Percentiles rank a stretch among this genome's conserved stretches.
Evolutionary conservation across 768 basidiomycete species (phyloP).

Genomic region (Lactarius trivialis): DNA sequence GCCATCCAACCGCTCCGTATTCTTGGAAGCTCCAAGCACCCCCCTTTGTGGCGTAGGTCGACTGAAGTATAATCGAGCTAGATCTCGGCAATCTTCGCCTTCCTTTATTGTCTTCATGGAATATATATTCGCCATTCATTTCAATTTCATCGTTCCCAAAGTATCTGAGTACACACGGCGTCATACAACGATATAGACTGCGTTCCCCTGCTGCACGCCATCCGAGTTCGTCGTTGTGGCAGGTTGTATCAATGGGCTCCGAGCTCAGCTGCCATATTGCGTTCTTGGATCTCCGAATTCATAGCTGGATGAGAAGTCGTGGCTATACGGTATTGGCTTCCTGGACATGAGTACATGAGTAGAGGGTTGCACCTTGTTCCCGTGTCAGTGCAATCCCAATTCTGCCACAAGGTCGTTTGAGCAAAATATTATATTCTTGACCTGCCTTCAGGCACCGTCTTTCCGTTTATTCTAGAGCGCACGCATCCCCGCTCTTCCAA

Average conservation of each 20-base stretch:
- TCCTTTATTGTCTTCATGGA: background rate
- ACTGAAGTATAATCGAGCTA: background rate
- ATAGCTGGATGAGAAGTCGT: background rate
- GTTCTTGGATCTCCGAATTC: background rate
- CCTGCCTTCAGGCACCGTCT: slow-evolving; percentile 1
- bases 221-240: background rate
- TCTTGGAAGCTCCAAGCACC: background rate
- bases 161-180: background rate
- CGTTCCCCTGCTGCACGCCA: background rate
- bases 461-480: background rate
- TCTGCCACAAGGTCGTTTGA: slow-evolving; percentile 1
- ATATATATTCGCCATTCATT: background rate
- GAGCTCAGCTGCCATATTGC: slow-evolving; percentile 13
- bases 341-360: background rate
- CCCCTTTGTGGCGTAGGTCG: background rate
- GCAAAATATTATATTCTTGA: slow-evolving; percentile 10
- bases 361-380: background rate
- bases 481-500: background rate
- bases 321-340: slow-evolving; percentile 8
- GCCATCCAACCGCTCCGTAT: slow-evolving; percentile 3
- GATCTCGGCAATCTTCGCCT: background rate
- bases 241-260: background rate
- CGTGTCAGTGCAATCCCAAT: slow-evolving; percentile 13
- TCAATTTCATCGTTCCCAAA: background rate
- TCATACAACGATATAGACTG: background rate